Base-by-base conservation (phyloP, 2,329 filamentous ascomycete genomes). In the Alternaria infectoria region DNA sequence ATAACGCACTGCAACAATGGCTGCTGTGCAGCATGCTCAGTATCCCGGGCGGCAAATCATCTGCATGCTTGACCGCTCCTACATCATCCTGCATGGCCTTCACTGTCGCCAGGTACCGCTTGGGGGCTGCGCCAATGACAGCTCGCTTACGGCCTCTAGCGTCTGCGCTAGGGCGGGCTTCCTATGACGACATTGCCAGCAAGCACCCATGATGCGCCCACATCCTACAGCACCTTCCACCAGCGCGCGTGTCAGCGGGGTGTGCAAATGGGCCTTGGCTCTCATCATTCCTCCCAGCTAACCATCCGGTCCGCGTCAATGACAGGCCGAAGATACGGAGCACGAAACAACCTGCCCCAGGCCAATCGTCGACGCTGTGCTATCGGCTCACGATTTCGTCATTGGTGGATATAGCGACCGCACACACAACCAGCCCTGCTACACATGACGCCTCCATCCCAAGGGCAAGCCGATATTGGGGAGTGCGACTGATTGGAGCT, bases 251-350 rank as follows among this genome's bases (percentile, higher is more conserved):
- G 71, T 70, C 61, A 71, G 61, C 67, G 68, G 55, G 55, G 58
- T 50, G 62, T 62, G 60, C 59, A 65, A 25, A 45, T 45, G 17
- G 36, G 64, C 47, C 74, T 76, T 75, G 74, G 74, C 73, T 64
- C 63, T 69, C 72, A 71, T 74, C 68, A 71, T 70, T 40, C 32
- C 52, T 64, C 32, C 55, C 60, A 52, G 62, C 64, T 70, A 67
- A 50, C 59, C 19, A 64, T 51, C 54, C 64, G 60, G 62, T 54
- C 56, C 54, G 57, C 64, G 50, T 61, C 54, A 65, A 67, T 55
- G 61, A 65, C 62, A 66, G 52, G 64, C 54, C 61, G 26, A 51
- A 58, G 66, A 66, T 64, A 62, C 58, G 58, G 46, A 54, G 49
- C 46, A 52, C 50, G 47, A 44, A 40, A 40, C 49, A 10, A 40